Evolutionary conservation across 2,329 filamentous ascomycete species (phyloP).

Genomic region (Beauveria medogensis): DNA sequence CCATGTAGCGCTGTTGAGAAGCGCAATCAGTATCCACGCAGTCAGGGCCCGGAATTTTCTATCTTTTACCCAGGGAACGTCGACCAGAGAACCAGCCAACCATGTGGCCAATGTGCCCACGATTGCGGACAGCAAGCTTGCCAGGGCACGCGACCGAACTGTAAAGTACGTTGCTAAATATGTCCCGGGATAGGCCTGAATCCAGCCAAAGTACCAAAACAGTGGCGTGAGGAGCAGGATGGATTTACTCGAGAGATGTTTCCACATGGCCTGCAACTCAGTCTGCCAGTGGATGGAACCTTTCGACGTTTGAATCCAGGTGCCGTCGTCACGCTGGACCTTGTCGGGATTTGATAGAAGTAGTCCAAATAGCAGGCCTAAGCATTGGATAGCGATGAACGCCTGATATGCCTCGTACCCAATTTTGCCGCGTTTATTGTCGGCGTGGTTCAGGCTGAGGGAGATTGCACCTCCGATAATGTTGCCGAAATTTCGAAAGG

Average conservation of each 20-base stretch:
- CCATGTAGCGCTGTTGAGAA: slow-evolving; percentile 36
- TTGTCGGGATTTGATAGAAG: slow-evolving; percentile 36
- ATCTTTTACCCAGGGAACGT: slow-evolving; percentile 29
- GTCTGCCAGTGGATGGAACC: slow-evolving; percentile 20
- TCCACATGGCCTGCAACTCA: slow-evolving; percentile 25
- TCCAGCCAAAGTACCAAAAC: slow-evolving; percentile 28
- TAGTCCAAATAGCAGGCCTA: slow-evolving; percentile 33
- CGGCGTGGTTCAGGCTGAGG: not conserved
- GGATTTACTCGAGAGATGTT: slow-evolving; percentile 21
- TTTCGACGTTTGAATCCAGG: slow-evolving; percentile 22
- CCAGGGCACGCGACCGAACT: slow-evolving; percentile 31
- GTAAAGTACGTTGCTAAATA: slow-evolving; percentile 35
- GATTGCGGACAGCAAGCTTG: slow-evolving; percentile 20
- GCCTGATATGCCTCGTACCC: slow-evolving; percentile 20
- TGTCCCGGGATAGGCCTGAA: slow-evolving; percentile 32
- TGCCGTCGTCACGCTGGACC: slow-evolving; percentile 35
- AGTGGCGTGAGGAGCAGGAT: slow-evolving; percentile 20
- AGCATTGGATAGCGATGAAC: slow-evolving; percentile 39
- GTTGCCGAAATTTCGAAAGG: not conserved
- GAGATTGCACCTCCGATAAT: not conserved
- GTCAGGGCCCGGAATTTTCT: slow-evolving; percentile 31
- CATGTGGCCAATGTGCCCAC: slow-evolving; percentile 28
- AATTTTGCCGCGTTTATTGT: not conserved
- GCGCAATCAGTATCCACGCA: slow-evolving; percentile 32
- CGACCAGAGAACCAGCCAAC: slow-evolving; percentile 27